Evolutionary conservation across 164 flowering plant genomes (phyloP), one percentile per base, ranked within the genome.

Genomic region (Amborella trichopoda): DNA sequence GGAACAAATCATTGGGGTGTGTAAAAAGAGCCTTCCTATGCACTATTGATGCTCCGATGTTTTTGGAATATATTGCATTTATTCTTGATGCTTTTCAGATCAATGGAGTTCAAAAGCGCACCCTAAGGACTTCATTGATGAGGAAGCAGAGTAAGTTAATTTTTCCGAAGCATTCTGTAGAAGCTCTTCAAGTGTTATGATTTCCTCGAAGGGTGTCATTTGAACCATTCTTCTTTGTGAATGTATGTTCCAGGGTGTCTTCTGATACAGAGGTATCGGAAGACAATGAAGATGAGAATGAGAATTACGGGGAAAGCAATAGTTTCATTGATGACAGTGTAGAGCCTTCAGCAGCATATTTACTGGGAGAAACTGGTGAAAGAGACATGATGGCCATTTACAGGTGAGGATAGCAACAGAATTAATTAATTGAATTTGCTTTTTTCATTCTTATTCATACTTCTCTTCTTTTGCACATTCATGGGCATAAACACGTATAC

Each of bases 331-430:
- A 90, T 67, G 95, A 90, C 54, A 57, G 74, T 54, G 48, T 60
- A 34, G 66, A 66, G 55, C 61, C 73, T 38, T 68, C 82, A 40
- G 53, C 57, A 17, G 55, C 70, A 44, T 56, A 46, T 59, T 66
- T 75, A 52, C 81, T 67, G 56, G 58, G 75, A 59, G 86, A 62
- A 60, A 57, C 51, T 47, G 36, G 62, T 54, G 55, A 56, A 50
- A 18, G 49, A 53, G 93, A 82, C 69, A 89, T 85, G 95, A 77
- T 89, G 90, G 83, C 85, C 44, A 53, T 85, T 52, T 89, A 89
- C 77, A 89, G 97, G 97, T 89, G 5, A 44, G 48, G n/a, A 21
- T n/a, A 10, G 21, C 28, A 9, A 2, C 3, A 3, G n/a, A n/a
- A n/a, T n/a, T n/a, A n/a, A n/a, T n/a, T n/a, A n/a, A n/a, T n/a